Conservation (phyloP, 1,284 basidiomycete genomes). For the Mycosarcoma maydis region DNA sequence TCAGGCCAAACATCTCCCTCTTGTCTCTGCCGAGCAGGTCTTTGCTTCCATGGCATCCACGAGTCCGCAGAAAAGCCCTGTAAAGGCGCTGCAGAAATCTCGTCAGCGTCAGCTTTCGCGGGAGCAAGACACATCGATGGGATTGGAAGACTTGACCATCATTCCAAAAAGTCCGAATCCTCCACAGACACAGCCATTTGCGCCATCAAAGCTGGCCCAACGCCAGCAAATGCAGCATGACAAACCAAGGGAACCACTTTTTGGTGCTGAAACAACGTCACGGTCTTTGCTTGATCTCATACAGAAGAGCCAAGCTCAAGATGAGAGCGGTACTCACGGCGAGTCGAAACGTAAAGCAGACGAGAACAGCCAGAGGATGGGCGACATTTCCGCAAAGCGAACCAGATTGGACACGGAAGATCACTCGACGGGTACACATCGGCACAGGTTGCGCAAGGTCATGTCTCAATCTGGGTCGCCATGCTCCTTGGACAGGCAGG, state of each 20-base stretch:
- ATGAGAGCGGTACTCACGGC: background rate
- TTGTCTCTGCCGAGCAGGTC: slow-evolving; percentile 18
- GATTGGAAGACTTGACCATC: background rate
- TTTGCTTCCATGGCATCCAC: slow-evolving; percentile 22
- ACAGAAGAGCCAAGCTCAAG: background rate
- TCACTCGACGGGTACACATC: too few species aligned
- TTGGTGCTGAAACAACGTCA: slow-evolving; percentile 20
- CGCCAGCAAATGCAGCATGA: slow-evolving; percentile 2
- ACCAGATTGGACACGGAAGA: background rate
- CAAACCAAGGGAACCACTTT: slow-evolving; percentile 6
- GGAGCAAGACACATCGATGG: background rate
- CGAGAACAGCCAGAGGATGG: background rate
- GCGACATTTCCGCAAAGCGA: background rate
- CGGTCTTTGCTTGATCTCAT: slow-evolving; percentile 35
- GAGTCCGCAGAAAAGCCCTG: slow-evolving; percentile 26
- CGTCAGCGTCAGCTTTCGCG: slow-evolving; percentile 16
- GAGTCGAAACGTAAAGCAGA: slow-evolving; percentile 26
- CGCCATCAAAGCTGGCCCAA: slow-evolving; percentile 33
- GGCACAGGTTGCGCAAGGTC: too few species aligned
- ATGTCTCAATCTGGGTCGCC: too few species aligned
- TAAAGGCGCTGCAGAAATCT: slow-evolving; percentile 27
- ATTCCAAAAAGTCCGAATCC: slow-evolving; percentile 8
- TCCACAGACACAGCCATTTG: slow-evolving; percentile 24
- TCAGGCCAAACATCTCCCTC: slow-evolving; percentile 7
- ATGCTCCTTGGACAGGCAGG: background rate